Evolutionary conservation across 2,329 filamentous ascomycete species (phyloP).

Genomic region (Phyllosticta citriasiana): DNA sequence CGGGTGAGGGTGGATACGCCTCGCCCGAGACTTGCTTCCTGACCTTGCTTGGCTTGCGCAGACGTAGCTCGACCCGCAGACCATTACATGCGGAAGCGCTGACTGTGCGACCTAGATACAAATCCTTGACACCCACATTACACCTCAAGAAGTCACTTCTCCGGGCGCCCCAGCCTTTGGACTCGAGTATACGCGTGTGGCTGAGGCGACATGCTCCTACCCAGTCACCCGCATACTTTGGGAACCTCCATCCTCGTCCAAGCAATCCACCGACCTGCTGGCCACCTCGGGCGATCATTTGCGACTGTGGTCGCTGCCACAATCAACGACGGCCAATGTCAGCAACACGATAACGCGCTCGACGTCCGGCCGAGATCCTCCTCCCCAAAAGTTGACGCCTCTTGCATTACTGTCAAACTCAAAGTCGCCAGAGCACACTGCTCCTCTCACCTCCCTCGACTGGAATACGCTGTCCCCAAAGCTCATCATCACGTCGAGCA

Average conservation of each 20-base stretch:
- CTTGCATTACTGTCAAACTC: slow-evolving; percentile 91
- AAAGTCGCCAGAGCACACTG: slow-evolving; percentile 96
- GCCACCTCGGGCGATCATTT: slow-evolving; percentile 94
- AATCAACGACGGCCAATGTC: slow-evolving; percentile 40
- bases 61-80: neutral
- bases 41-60: neutral
- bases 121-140: slow-evolving; percentile 82
- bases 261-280: slow-evolving; percentile 88
- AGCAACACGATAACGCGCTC: slow-evolving; percentile 61
- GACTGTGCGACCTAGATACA: slow-evolving; percentile 57
- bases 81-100: neutral
- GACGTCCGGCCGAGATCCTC: slow-evolving; percentile 50
- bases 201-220: slow-evolving; percentile 95
- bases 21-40: neutral
- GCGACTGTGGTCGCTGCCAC: slow-evolving; percentile 82
- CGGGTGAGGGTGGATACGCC: neutral
- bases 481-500: slow-evolving; percentile 91
- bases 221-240: slow-evolving; percentile 90
- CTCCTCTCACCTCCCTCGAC: slow-evolving; percentile 88
- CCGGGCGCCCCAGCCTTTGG: slow-evolving; percentile 64
- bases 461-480: slow-evolving; percentile 98
- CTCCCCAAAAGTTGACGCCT: slow-evolving; percentile 75
- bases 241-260: slow-evolving; percentile 91
- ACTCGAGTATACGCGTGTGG: slow-evolving; percentile 84
- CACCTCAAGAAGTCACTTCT: slow-evolving; percentile 55